These are phyloP conservation scores for Globisporangium mamillatum DNA, from an alignment of 352 stramenopile genomes.

Conservation along the genomic window DNA sequence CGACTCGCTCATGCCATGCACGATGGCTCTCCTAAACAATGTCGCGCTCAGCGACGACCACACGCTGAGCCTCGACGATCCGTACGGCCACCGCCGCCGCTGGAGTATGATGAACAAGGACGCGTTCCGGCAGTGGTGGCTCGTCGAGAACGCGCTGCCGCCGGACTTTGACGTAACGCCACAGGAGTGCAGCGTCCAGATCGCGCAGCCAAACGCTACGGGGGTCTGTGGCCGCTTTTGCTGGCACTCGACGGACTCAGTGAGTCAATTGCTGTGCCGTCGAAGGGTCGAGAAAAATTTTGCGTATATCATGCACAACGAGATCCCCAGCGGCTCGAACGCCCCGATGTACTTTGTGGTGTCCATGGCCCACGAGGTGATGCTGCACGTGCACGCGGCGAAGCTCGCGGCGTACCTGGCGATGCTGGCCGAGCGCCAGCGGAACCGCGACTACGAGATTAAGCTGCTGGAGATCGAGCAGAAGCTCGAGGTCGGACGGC, in stretches of 20 bases:
- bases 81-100: conserved; percentile 45
- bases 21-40: conserved; percentile 50
- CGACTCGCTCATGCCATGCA: conserved; percentile 47
- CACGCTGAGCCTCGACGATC: conserved; percentile 29
- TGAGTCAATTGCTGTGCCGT: conserved; percentile 34
- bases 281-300: conserved; percentile 51
- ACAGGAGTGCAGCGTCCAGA: conserved; percentile 46
- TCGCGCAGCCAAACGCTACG: conserved; percentile 50
- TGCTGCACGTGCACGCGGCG: conserved; percentile 43
- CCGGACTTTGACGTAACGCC: conserved; percentile 48
- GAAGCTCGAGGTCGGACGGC: conserved; percentile 55
- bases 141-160: conserved; percentile 20
- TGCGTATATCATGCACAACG: conserved; percentile 52
- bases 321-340: conserved; percentile 31
- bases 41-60: conserved; percentile 37
- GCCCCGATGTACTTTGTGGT: conserved; percentile 49
- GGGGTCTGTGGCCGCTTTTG: conserved; percentile 60
- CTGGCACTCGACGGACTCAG: conserved; percentile 52
- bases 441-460: conserved; percentile 46
- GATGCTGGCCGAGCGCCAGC: conserved; percentile 38
- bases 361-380: conserved; percentile 50
- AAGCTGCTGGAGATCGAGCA: conserved; percentile 63
- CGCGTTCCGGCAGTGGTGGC: conserved; percentile 51
- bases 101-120: conserved; percentile 42
- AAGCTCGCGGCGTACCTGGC: conserved; percentile 43